phyloP scores from a whole-genome alignment of 2,329 filamentous ascomycete species.

The Thermothelomyces thermophilus region DNA sequence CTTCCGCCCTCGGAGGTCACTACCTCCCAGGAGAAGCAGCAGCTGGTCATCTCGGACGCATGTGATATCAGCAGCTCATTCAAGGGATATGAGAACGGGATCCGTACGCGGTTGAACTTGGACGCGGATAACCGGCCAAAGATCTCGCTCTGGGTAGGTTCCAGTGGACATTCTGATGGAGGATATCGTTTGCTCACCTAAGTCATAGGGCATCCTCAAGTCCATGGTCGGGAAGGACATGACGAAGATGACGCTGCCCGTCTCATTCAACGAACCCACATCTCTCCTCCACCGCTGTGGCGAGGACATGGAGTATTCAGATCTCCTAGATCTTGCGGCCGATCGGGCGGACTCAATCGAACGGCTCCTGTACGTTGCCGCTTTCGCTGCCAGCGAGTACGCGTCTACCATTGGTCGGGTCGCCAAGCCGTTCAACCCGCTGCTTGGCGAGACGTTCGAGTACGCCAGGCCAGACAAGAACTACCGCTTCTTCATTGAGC shows the following conservation, averaged over 20 bases:
- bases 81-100: conserved; percentile 84
- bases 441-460: conserved; percentile 94
- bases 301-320: conserved; percentile 97
- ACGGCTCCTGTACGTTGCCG: conserved; percentile 87
- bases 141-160: conserved; percentile 86
- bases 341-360: conserved; percentile 83
- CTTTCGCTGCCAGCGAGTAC: conserved; percentile 94
- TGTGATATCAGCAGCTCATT: conserved; percentile 71
- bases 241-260: conserved; percentile 98
- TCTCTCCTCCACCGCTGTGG: conserved; percentile 90
- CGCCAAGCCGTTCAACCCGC: conserved; percentile 95
- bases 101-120: conserved; percentile 73
- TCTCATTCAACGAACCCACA: conserved; percentile 97
- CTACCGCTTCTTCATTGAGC: conserved; percentile 97
- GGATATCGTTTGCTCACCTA: conserved; percentile 20
- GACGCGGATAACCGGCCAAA: conserved; percentile 90
- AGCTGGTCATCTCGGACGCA: conserved; percentile 40
- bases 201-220: conserved; percentile 76
- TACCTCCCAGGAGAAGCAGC: conserved; percentile 37
- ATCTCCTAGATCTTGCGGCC: conserved; percentile 82
- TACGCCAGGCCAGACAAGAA: conserved; percentile 94
- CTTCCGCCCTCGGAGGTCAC: conserved; percentile 48
- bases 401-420: conserved; percentile 95
- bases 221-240: conserved; percentile 99
- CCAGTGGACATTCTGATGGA: no score